Conservation (phyloP, 2,329 filamentous ascomycete genomes). For the Pestalotiopsis sp. region DNA sequence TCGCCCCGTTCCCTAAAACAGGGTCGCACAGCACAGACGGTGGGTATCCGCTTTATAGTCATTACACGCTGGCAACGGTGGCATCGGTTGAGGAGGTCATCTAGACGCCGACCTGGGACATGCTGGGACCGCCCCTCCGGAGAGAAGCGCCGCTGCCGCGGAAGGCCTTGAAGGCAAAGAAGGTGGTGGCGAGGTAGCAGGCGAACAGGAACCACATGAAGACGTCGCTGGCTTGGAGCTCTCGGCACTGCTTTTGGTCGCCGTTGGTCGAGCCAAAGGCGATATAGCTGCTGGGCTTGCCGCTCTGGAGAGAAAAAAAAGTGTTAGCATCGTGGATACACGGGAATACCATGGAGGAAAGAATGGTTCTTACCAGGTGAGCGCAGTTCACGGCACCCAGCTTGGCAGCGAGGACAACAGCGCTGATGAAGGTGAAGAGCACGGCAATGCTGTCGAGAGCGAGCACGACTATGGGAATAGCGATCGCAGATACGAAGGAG, state of each 20-base stretch:
- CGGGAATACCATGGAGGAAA: no score
- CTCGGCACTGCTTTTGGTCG: conserved; percentile 68
- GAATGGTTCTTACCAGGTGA: conserved; percentile 48
- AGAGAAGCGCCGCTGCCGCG: conserved; percentile 51
- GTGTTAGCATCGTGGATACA: neutral
- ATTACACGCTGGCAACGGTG: neutral
- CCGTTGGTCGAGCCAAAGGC: conserved; percentile 61
- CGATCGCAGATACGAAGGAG: conserved; percentile 25
- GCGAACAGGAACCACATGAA: conserved; percentile 82
- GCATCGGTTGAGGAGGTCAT: neutral
- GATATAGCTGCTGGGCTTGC: conserved; percentile 55
- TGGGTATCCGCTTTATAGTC: neutral
- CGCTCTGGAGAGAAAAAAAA: conserved; percentile 33
- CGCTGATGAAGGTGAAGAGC: conserved; percentile 72
- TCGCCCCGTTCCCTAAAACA: neutral
- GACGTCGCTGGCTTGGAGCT: conserved; percentile 73
- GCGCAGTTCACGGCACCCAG: conserved; percentile 71
- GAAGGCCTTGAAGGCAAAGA: conserved; percentile 58
- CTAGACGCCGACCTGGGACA: conserved; percentile 60
- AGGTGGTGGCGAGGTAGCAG: conserved; percentile 59
- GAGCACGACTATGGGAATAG: conserved; percentile 28
- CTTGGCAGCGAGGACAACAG: conserved; percentile 71
- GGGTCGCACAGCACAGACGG: neutral
- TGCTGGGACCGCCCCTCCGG: conserved; percentile 44
- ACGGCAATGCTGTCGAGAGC: conserved; percentile 47